Evolutionary conservation across 1,284 basidiomycete species (phyloP), one percentile per base, ranked within the genome.

Genomic region (Marasmius tenuissimus): DNA sequence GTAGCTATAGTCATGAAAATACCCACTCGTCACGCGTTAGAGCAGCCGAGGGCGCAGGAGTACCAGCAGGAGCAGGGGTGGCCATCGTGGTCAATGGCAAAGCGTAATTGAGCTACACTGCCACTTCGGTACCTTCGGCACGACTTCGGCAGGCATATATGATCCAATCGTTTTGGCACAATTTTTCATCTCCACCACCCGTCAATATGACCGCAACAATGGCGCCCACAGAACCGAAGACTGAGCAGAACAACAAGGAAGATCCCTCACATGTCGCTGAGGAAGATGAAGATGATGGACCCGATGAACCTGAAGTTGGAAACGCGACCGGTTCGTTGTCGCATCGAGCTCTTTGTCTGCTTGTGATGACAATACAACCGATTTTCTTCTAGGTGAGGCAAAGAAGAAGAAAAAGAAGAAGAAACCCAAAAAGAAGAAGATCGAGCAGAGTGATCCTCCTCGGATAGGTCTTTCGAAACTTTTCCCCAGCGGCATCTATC

Each of bases 371-470:
- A 34, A 50, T 33, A 49, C 35, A 58, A 27, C 37, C 20, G 34
- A n/a, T 14, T n/a, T 51, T 37, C 51, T 49, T 48, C 22, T 48
- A 81, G 80, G 74, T n/a, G 78, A 82, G 60, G 76, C 71, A 50
- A 91, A 91, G 73, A 93, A 93, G 76, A 93, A 93, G 76, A 94
- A 94, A 82, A 98, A 97, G 75, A 97, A 97, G 82, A 95, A 93
- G 76, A 97, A 95, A 77, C 73, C 88, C 42, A 94, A 94, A 77
- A 94, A 94, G 83, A 94, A 93, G 77, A 88, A 86, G 72, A 65
- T 70, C 16, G 82, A 86, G 65, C 97, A 98, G 78, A 88, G 87
- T n/a, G 94, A 96, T 58, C 97, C 97, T 20, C 97, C 97, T n/a
- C 86, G 93, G 18, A 81, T 97, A 20, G 94, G 93, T 3, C 75